Evolutionary conservation across 2,329 filamentous ascomycete species (phyloP).

Genomic region (Paraphaeosphaeria minitans): DNA sequence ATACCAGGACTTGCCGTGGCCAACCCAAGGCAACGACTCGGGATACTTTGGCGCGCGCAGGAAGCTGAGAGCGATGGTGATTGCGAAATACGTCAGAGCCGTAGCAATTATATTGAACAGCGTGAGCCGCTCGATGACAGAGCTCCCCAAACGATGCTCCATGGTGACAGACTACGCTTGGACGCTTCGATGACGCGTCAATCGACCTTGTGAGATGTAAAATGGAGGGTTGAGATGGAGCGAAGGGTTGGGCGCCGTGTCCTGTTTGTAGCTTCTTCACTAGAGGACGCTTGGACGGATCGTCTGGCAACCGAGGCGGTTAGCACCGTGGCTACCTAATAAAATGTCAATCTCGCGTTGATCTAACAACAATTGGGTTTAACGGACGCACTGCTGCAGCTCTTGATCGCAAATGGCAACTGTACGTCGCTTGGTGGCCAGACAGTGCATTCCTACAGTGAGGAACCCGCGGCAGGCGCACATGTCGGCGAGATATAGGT

Average conservation of each 20-base stretch:
- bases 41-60: conserved; percentile 25
- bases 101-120: conserved; percentile 12
- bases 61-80: conserved; percentile 20
- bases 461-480: neutral
- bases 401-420: neutral
- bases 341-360: conserved; percentile 3
- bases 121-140: conserved; percentile 11
- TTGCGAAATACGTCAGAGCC: conserved; percentile 26
- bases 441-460: neutral
- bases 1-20: conserved; percentile 32
- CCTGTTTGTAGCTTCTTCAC: neutral
- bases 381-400: neutral
- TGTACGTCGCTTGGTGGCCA: neutral
- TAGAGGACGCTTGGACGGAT: neutral
- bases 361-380: neutral
- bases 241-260: too few relatives aligned
- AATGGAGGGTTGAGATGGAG: neutral
- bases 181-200: neutral
- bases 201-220: neutral
- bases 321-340: conserved; percentile 8
- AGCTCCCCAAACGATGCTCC: neutral
- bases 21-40: conserved; percentile 28
- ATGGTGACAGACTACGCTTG: conserved; percentile 4
- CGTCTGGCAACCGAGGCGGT: conserved; percentile 2
- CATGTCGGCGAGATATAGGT: too few relatives aligned